phyloP scores from a whole-genome alignment of 768 basidiomycete genomes.

The Gymnopilus dilepis region DNA sequence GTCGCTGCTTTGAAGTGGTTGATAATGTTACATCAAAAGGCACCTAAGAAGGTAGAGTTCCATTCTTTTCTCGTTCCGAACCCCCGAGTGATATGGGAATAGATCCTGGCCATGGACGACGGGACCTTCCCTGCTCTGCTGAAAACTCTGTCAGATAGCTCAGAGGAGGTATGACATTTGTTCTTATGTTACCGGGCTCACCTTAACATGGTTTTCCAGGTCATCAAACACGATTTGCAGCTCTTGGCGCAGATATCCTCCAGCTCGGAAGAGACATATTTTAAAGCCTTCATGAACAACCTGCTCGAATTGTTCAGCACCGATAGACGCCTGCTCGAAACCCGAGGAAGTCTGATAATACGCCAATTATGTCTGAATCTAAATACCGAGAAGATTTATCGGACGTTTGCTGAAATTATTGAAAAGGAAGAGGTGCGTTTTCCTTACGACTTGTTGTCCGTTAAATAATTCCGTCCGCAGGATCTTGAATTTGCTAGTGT shows the following conservation, averaged over 20 bases:
- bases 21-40: constrained; percentile 98
- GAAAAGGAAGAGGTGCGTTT: constrained; percentile 92
- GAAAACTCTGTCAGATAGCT: constrained; percentile 94
- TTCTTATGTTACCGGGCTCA: neutral
- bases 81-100: constrained; percentile 2
- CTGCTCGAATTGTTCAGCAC: constrained; percentile 95
- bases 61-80: neutral
- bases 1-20: constrained; percentile 98
- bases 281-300: constrained; percentile 95
- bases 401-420: constrained; percentile 94
- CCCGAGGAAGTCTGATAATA: constrained; percentile 93
- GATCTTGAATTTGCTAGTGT: constrained; percentile 98
- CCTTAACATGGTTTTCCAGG: constrained; percentile 48
- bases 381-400: constrained; percentile 94
- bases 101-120: constrained; percentile 97
- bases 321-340: constrained; percentile 87
- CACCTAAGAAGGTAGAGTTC: constrained; percentile 81
- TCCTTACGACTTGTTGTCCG: neutral
- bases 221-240: constrained; percentile 96
- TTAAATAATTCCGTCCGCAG: constrained; percentile 41
- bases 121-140: constrained; percentile 95
- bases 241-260: constrained; percentile 97
- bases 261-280: constrained; percentile 93
- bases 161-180: constrained; percentile 74
- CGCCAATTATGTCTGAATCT: constrained; percentile 92